These are phyloP conservation scores for Leishmania braziliensis DNA, from an alignment of 208 protist species.

Conservation along the genomic window DNA sequence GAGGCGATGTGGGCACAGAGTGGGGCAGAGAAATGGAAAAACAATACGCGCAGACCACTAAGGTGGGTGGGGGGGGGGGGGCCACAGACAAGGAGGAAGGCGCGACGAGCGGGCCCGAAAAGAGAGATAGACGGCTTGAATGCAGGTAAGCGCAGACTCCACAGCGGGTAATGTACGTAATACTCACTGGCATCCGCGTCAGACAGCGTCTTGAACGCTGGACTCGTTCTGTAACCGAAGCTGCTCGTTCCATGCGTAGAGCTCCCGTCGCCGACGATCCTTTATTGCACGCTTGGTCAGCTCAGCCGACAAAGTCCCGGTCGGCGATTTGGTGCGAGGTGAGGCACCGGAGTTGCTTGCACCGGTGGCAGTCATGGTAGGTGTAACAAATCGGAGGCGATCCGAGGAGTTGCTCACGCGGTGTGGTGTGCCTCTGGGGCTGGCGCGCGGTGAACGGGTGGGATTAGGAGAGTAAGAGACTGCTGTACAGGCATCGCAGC, in stretches of 20 bases:
- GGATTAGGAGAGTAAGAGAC: constrained; percentile 7
- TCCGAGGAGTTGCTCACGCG: constrained; percentile 15
- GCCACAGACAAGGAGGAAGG: not conserved
- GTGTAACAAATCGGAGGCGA: not conserved
- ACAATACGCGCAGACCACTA: not conserved
- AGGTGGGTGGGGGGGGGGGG: not conserved
- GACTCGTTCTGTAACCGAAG: constrained; percentile 42
- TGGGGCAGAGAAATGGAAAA: not conserved
- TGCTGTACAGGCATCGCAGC: not conserved
- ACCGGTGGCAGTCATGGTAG: not conserved
- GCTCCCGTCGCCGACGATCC: constrained; percentile 63
- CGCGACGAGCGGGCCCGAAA: not conserved
- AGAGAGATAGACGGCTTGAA: not conserved
- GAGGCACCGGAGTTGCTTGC: constrained; percentile 1
- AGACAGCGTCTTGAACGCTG: constrained; percentile 53
- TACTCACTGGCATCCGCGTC: not conserved
- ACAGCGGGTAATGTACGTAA: not conserved
- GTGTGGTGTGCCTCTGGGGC: not conserved
- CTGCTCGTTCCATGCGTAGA: constrained; percentile 84
- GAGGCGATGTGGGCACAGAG: not conserved
- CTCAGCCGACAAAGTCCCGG: constrained; percentile 9
- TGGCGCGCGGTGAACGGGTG: constrained; percentile 1
- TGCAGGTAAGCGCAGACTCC: not conserved
- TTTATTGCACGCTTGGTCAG: constrained; percentile 26
- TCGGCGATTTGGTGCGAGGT: constrained; percentile 14